These are phyloP conservation scores for Russula compacta DNA, from an alignment of 768 basidiomycete genomes.

Conservation along the genomic window DNA sequence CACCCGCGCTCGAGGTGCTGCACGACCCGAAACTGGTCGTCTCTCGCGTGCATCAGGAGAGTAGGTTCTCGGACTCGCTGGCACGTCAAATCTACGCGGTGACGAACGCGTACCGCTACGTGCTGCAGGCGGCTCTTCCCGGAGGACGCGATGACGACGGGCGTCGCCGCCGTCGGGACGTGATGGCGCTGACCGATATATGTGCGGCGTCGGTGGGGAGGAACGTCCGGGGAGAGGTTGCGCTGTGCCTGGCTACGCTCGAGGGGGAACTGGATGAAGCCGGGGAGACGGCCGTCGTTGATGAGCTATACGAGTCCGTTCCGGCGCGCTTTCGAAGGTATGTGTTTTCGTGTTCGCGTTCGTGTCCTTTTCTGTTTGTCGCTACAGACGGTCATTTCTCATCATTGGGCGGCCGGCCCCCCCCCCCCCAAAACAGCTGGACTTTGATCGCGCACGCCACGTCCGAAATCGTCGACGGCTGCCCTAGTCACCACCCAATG, in stretches of 20 bases:
- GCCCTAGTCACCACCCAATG: slow-evolving; percentile 40
- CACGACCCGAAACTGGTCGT: slow-evolving; percentile 30
- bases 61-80: slow-evolving; percentile 31
- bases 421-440: slow-evolving; percentile 32
- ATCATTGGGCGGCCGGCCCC: background rate
- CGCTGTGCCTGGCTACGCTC: slow-evolving; percentile 10
- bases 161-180: background rate
- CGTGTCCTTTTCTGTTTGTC: background rate
- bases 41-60: slow-evolving; percentile 29
- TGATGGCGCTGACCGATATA: slow-evolving; percentile 36
- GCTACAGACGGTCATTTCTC: background rate
- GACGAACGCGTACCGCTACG: slow-evolving; percentile 45
- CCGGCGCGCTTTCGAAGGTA: slow-evolving; percentile 47
- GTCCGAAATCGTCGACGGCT: slow-evolving; percentile 36
- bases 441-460: slow-evolving; percentile 46
- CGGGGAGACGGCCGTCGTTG: slow-evolving; percentile 23
- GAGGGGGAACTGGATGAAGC: slow-evolving; percentile 25
- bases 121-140: slow-evolving; percentile 33
- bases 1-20: slow-evolving; percentile 32
- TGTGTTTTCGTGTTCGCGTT: slow-evolving; percentile 13
- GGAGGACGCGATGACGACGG: background rate
- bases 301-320: slow-evolving; percentile 43
- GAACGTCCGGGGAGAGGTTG: slow-evolving; percentile 31
- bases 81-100: slow-evolving; percentile 44
- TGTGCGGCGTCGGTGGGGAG: slow-evolving; percentile 42